These are phyloP conservation scores for Fusarium sp. DNA, from an alignment of 2,329 filamentous ascomycete genomes.

Conservation along the genomic window DNA sequence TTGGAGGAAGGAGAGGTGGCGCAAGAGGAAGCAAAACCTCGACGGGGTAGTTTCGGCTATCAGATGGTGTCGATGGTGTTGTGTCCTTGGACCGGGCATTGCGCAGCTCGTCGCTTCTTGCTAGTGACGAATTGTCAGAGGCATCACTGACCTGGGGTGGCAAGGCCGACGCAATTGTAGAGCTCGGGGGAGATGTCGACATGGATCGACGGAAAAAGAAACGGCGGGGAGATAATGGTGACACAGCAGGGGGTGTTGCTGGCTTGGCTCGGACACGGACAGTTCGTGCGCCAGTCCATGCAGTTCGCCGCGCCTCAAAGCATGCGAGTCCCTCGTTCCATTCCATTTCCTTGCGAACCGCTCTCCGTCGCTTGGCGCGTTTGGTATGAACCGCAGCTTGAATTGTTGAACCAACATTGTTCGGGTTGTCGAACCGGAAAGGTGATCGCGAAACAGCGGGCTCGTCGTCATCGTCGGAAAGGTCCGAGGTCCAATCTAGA, in stretches of 20 bases:
- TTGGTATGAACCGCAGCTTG: slow-evolving; percentile 61
- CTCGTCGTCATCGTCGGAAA: slow-evolving; percentile 65
- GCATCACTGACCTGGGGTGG: slow-evolving; percentile 50
- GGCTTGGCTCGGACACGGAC: slow-evolving; percentile 67
- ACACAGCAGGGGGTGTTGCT: slow-evolving; percentile 56
- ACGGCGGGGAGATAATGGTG: slow-evolving; percentile 62
- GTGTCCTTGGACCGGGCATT: slow-evolving; percentile 54
- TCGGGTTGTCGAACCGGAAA: slow-evolving; percentile 65
- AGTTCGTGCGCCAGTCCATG: slow-evolving; percentile 84
- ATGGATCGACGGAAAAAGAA: slow-evolving; percentile 64
- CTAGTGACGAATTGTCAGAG: slow-evolving; percentile 58
- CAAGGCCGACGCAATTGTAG: slow-evolving; percentile 41
- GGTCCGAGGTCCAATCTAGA: slow-evolving; percentile 69
- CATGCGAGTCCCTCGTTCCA: slow-evolving; percentile 89
- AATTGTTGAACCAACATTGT: slow-evolving; percentile 60
- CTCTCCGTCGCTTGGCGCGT: slow-evolving; percentile 68
- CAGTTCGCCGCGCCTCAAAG: slow-evolving; percentile 81
- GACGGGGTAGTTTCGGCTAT: slow-evolving; percentile 60
- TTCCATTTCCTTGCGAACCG: slow-evolving; percentile 72
- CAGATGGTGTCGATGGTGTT: slow-evolving; percentile 47
- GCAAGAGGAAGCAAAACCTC: slow-evolving; percentile 78
- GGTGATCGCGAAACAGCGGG: slow-evolving; percentile 57
- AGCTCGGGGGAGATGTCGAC: slow-evolving; percentile 56
- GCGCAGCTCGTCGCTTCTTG: slow-evolving; percentile 54
- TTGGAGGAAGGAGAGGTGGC: slow-evolving; percentile 77